Evolutionary conservation across 768 basidiomycete species (phyloP).

Genomic region (Mycena maculata): DNA sequence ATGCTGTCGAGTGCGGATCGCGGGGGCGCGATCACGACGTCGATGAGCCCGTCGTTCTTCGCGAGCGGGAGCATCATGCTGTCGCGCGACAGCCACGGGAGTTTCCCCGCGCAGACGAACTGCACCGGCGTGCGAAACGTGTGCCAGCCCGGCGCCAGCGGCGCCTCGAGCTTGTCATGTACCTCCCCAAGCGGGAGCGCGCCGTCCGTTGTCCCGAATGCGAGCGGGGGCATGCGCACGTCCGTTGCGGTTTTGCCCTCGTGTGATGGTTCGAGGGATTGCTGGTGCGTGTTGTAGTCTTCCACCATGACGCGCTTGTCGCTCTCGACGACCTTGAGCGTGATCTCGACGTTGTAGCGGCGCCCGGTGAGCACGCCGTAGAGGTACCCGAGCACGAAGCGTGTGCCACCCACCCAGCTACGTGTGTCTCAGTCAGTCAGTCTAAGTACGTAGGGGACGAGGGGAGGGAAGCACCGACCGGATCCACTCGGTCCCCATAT

Average conservation of each 20-base stretch:
- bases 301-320: slow-evolving; percentile 64
- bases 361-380: slow-evolving; percentile 49
- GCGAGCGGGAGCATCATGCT: slow-evolving; percentile 47
- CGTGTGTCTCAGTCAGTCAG: too few relatives aligned
- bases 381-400: slow-evolving; percentile 42
- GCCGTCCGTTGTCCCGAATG: slow-evolving; percentile 30
- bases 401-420: slow-evolving; percentile 27
- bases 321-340: slow-evolving; percentile 58
- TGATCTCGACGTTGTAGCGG: slow-evolving; percentile 58
- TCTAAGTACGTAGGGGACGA: background rate
- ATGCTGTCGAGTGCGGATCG: slow-evolving; percentile 27
- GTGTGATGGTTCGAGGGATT: background rate
- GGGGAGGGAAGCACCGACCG: slow-evolving; percentile 41
- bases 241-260: slow-evolving; percentile 18
- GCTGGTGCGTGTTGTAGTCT: slow-evolving; percentile 41
- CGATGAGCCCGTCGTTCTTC: slow-evolving; percentile 56
- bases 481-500: slow-evolving; percentile 73
- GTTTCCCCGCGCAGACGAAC: slow-evolving; percentile 41
- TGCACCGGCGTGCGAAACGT: slow-evolving; percentile 60
- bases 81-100: slow-evolving; percentile 29
- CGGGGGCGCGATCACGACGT: slow-evolving; percentile 43
- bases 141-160: slow-evolving; percentile 52
- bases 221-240: slow-evolving; percentile 37
- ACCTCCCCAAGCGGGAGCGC: slow-evolving; percentile 25
- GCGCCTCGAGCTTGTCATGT: slow-evolving; percentile 22